Evolutionary conservation across 2,329 filamentous ascomycete species (phyloP), one percentile per base, ranked within the genome.

Genomic region (Harringtonia aguacate): DNA sequence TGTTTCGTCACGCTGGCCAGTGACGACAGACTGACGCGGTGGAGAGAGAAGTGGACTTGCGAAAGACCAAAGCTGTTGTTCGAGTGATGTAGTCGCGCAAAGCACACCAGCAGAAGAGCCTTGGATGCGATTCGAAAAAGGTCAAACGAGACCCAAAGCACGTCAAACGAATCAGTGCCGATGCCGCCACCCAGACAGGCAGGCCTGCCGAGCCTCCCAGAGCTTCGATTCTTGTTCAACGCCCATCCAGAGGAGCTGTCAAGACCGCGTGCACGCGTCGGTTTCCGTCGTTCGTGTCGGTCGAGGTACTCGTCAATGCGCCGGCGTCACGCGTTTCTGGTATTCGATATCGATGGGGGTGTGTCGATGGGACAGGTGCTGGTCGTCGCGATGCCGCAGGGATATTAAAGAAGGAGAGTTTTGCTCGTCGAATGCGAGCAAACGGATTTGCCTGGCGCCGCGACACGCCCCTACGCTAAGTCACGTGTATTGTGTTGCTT

Each of bases 181-280:
- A 31, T 37, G 35, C 46, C 37, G 41, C 47, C 45, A 52, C 49
- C 61, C 61, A 67, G 66, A 66, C 70, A 64, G 61, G 58, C 60
- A 62, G 66, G 71, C 72, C 70, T 65, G 65, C 65, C 62, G 65
- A 62, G 59, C 61, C 59, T 54, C 56, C 60, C 57, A 61, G 58
- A 58, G 22, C 39, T 42, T 27, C 31, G 29, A 22, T n/a, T 28
- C 45, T 22, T 15, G 29, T 24, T 24, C 29, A 43, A 46, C 24
- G 18, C 45, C 46, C 50, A 52, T 52, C 20, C 46, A 48, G 42
- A 40, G 28, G 24, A 18, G 12, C n/a, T 20, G 7, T 4, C 15
- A 15, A 20, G 10, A 4, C 9, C 27, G 37, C 4, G 24, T 15
- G 14, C 12, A 14, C 13, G 13, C 37, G 27, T 7, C 6, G 17